A percentile compares a stretch with the other conserved stretches of the same genome.
Evolutionary conservation across 2,329 filamentous ascomycete species (phyloP).

Genomic region (Beauveria sp.): DNA sequence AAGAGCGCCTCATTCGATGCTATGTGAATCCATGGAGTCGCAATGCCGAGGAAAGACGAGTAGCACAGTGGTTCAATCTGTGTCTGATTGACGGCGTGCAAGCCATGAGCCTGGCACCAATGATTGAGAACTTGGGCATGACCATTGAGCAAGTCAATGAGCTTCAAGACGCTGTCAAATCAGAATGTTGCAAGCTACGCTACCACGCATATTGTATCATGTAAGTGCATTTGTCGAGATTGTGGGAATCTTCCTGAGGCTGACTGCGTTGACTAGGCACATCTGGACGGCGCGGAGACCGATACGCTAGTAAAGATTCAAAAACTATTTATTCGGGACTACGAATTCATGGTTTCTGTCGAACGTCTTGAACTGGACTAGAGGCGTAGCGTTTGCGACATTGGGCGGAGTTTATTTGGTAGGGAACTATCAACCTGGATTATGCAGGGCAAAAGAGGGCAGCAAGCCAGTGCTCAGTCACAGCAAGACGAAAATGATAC

Average conservation of each 20-base stretch:
- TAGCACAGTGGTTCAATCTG: constrained; percentile 79
- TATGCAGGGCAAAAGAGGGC: background rate
- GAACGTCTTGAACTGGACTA: background rate
- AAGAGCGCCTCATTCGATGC: constrained; percentile 59
- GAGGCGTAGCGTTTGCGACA: background rate
- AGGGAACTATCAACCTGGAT: background rate
- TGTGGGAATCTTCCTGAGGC: background rate
- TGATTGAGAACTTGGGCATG: constrained; percentile 46
- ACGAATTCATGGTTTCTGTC: background rate
- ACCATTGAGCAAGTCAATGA: constrained; percentile 53
- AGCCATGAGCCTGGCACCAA: constrained; percentile 63
- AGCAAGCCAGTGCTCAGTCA: background rate
- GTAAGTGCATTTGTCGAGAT: constrained; percentile 44
- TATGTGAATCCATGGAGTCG: constrained; percentile 68
- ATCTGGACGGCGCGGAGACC: constrained; percentile 27
- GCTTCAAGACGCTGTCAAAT: constrained; percentile 55
- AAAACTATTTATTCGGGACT: background rate
- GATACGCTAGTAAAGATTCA: background rate
- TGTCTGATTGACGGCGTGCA: constrained; percentile 67
- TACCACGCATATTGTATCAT: constrained; percentile 68
- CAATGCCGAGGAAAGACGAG: constrained; percentile 55
- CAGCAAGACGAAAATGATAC: background rate
- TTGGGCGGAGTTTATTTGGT: constrained; percentile 2
- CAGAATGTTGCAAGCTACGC: constrained; percentile 60
- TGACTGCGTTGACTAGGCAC: constrained; percentile 19